Conservation (phyloP, 257 asterid species). For the Nicotiana benthamiana region DNA sequence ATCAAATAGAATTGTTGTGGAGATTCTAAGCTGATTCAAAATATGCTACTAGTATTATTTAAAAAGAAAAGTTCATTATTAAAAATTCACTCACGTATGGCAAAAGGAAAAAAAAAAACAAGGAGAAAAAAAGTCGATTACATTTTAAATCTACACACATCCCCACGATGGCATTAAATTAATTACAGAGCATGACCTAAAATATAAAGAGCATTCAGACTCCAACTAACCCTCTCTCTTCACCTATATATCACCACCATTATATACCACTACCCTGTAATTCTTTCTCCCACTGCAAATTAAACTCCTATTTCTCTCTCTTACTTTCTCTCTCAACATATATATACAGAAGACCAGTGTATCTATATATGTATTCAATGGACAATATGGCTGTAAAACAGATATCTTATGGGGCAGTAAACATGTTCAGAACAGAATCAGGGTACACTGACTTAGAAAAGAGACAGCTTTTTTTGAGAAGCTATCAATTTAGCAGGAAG, state of each 20-base stretch:
- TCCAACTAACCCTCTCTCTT: not conserved
- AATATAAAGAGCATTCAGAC: not conserved
- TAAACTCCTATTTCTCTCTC: not conserved
- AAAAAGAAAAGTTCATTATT: not conserved
- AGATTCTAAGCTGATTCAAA: not conserved
- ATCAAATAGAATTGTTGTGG: no score
- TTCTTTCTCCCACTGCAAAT: constrained; percentile 9
- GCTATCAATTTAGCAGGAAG: constrained; percentile 78
- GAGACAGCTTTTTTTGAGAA: constrained; percentile 73
- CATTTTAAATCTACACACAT: not conserved
- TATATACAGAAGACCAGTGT: not conserved
- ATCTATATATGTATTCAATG: not conserved
- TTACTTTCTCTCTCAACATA: no score
- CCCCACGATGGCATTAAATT: not conserved
- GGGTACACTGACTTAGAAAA: constrained; percentile 53
- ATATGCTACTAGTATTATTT: not conserved
- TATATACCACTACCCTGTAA: not conserved
- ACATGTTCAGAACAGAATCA: constrained; percentile 23
- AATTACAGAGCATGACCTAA: not conserved
- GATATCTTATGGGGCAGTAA: constrained; percentile 14
- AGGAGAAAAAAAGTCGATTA: not conserved
- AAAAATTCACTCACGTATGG: not conserved
- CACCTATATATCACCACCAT: not conserved
- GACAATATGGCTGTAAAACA: constrained; percentile 27
- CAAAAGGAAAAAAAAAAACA: no score